phyloP scores from a whole-genome alignment of 768 basidiomycete species.

The Mycena albidolilacea region DNA sequence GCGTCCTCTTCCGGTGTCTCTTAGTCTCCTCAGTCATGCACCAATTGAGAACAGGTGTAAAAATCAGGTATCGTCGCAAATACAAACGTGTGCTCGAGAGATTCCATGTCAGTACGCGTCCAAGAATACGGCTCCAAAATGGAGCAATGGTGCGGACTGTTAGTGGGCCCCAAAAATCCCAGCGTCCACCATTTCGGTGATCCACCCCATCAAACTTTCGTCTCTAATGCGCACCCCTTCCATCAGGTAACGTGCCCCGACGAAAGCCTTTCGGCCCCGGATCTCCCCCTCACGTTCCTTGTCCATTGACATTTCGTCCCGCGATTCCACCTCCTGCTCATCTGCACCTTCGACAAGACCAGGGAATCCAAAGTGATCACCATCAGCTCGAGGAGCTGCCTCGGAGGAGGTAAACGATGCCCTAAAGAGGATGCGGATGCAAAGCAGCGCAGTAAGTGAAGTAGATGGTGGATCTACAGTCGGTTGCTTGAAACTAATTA shows the following conservation, averaged over 20 bases:
- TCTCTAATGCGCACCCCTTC: conserved; percentile 78
- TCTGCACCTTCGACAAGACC: conserved; percentile 84
- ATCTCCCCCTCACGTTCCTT: conserved; percentile 78
- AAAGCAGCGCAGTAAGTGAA: conserved; percentile 85
- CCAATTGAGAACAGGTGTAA: too few species aligned
- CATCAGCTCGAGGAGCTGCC: conserved; percentile 77
- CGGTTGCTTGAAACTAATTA: conserved; percentile 72
- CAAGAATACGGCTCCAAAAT: too few species aligned
- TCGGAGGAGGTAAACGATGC: conserved; percentile 83
- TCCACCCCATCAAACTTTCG: conserved; percentile 71
- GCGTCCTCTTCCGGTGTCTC: too few species aligned
- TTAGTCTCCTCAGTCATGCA: too few species aligned
- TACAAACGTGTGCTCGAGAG: not conserved
- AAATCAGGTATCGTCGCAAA: too few species aligned
- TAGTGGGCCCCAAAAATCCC: conserved; percentile 25
- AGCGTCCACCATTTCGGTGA: conserved; percentile 67
- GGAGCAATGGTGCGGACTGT: not conserved
- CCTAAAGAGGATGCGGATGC: conserved; percentile 88
- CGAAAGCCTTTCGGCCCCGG: conserved; percentile 81
- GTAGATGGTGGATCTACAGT: conserved; percentile 76
- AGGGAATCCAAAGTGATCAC: conserved; percentile 93
- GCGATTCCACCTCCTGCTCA: conserved; percentile 67
- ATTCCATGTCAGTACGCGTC: too few species aligned
- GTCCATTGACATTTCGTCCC: conserved; percentile 64
- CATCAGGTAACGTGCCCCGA: conserved; percentile 69